Conservation (phyloP, 1,284 basidiomycete species). For the Ustilago vetiveriae region DNA sequence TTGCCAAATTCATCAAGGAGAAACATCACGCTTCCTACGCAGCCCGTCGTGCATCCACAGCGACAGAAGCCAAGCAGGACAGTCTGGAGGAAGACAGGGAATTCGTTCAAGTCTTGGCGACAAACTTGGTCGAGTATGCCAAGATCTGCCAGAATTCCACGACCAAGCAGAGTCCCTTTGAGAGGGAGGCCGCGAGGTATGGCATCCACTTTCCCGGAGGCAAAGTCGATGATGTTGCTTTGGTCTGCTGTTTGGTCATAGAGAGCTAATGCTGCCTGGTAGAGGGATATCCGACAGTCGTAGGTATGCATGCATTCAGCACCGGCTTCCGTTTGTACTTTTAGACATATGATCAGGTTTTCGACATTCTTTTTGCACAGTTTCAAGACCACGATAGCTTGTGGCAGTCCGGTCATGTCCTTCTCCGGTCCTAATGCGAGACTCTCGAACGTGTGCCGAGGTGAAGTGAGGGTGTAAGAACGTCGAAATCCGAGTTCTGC, state of each 20-base stretch:
- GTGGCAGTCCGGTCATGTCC: too few species aligned
- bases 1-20: conserved; percentile 61
- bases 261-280: conserved; percentile 61
- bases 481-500: too few species aligned
- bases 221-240: conserved; percentile 70
- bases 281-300: too few species aligned
- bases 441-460: too few species aligned
- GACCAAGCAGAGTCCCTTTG: conserved; percentile 74
- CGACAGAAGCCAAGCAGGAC: conserved; percentile 25
- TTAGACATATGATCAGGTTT: conserved; percentile 1
- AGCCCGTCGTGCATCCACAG: conserved; percentile 9
- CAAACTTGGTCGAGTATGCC: conserved; percentile 55
- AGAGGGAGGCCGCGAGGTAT: conserved; percentile 61
- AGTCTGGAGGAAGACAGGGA: conserved; percentile 54
- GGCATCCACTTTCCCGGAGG: conserved; percentile 68
- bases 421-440: too few species aligned
- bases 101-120: conserved; percentile 56
- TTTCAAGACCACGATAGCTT: too few species aligned
- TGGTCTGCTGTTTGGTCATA: conserved; percentile 70
- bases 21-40: conserved; percentile 54
- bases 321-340: too few species aligned
- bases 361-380: neutral
- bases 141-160: conserved; percentile 69
- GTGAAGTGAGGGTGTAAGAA: too few species aligned
- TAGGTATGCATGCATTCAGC: too few species aligned